Conservation (phyloP, 495 filamentous ascomycete genomes). For the Lasiosphaeria hispida region DNA sequence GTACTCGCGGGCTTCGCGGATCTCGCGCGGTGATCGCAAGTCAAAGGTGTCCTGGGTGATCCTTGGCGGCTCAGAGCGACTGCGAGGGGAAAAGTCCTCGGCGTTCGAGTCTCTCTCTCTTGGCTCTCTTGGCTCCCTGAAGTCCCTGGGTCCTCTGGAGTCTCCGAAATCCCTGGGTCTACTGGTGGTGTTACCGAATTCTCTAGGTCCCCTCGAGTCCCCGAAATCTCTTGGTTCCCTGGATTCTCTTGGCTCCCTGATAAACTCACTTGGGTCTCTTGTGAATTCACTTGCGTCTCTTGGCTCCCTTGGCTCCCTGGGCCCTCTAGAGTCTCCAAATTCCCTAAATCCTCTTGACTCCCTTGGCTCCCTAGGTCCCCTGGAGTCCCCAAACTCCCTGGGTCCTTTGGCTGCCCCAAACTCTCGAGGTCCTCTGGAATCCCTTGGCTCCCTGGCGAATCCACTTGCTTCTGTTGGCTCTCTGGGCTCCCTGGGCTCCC, state of each 20-base stretch:
- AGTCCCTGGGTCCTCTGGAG: no score
- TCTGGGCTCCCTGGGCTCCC: no score
- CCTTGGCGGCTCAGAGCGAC: no score
- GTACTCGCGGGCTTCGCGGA: conserved; percentile 22
- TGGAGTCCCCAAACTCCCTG: background rate
- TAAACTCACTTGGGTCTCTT: no score
- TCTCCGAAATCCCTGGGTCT: background rate
- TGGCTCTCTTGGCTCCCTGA: no score
- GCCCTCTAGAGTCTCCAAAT: background rate
- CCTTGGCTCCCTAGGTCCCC: background rate
- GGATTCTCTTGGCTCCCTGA: background rate
- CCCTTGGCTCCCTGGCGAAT: no score
- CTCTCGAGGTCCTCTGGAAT: no score
- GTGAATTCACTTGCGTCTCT: background rate
- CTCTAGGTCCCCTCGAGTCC: background rate
- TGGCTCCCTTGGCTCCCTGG: no score
- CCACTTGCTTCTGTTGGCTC: background rate
- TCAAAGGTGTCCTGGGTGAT: background rate
- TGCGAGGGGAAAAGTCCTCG: no score
- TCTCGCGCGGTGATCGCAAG: background rate
- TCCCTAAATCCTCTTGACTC: background rate
- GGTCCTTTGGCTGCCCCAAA: no score
- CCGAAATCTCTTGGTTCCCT: background rate
- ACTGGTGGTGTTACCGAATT: background rate
- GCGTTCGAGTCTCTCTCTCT: background rate